Percentiles rank a stretch among this genome's conserved stretches.
Conservation (phyloP, 352 stramenopile species). For the Globisporangium irregulare region DNA sequence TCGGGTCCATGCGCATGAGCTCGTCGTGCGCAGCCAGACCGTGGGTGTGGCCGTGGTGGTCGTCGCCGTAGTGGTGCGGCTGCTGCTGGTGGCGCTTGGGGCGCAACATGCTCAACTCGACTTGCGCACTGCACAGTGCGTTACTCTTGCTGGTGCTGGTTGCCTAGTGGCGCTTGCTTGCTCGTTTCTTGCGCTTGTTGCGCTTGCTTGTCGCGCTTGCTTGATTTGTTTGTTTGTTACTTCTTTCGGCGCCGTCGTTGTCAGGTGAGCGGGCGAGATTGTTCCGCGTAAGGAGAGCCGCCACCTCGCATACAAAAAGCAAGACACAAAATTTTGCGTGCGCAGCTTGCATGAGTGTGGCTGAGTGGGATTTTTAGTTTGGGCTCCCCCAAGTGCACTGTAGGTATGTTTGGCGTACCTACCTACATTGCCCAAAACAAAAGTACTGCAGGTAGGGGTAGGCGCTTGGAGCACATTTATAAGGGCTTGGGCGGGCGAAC, state of each 20-base stretch:
- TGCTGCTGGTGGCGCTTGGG: slow-evolving; percentile 6
- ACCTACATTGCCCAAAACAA: too few relatives aligned
- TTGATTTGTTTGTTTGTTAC: neutral
- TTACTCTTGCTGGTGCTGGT: neutral
- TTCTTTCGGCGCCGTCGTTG: neutral
- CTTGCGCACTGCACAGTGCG: neutral
- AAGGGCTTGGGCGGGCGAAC: too few relatives aligned
- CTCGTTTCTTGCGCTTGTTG: neutral
- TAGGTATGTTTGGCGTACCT: too few relatives aligned
- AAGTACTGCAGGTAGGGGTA: too few relatives aligned
- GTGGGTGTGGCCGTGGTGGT: neutral
- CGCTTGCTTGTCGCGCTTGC: neutral
- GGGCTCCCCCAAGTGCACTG: too few relatives aligned
- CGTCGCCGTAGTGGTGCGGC: slow-evolving; percentile 1
- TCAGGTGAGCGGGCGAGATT: neutral
- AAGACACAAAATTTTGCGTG: neutral
- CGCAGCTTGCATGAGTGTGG: neutral
- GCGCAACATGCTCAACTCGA: slow-evolving; percentile 6
- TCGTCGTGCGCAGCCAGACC: slow-evolving; percentile 14
- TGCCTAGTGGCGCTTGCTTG: neutral
- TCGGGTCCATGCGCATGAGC: slow-evolving; percentile 33
- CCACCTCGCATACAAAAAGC: neutral
- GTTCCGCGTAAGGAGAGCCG: neutral
- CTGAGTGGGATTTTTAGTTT: neutral
- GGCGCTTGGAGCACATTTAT: too few relatives aligned